phyloP scores from a whole-genome alignment of 2,329 filamentous ascomycete species.

The Allantophomopsis cytisporea region DNA sequence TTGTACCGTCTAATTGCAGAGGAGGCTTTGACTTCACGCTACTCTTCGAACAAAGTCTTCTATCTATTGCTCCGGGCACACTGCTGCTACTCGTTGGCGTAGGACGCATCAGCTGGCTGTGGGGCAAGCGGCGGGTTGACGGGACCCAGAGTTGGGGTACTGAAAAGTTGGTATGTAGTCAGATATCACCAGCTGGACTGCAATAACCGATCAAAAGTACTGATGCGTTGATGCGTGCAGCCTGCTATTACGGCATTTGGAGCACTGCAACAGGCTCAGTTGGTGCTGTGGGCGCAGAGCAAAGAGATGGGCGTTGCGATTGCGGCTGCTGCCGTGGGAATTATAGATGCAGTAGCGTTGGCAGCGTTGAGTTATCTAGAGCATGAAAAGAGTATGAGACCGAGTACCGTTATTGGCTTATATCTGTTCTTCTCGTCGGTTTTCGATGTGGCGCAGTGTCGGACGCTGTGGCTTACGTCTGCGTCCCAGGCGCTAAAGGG shows the following conservation, averaged over 20 bases:
- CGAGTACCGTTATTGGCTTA: neutral
- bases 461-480: neutral
- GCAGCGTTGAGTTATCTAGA: neutral
- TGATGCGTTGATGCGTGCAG: too few relatives aligned
- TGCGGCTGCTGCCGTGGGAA: conserved; percentile 60
- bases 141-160: too few relatives aligned
- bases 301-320: conserved; percentile 59
- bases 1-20: too few relatives aligned
- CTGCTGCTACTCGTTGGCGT: too few relatives aligned
- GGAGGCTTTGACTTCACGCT: too few relatives aligned
- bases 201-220: too few relatives aligned
- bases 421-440: neutral
- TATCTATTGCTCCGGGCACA: too few relatives aligned
- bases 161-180: too few relatives aligned
- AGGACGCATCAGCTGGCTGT: too few relatives aligned
- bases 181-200: too few relatives aligned
- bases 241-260: neutral
- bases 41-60: too few relatives aligned
- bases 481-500: neutral
- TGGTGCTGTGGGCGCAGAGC: conserved; percentile 33
- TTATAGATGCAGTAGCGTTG: conserved; percentile 49
- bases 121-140: too few relatives aligned
- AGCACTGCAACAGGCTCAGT: neutral
- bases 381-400: neutral
- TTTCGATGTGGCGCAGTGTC: neutral